These are phyloP conservation scores for Zygosaccharomyces kombuchaensis DNA, from an alignment of 805 yeast species.

Conservation along the genomic window DNA sequence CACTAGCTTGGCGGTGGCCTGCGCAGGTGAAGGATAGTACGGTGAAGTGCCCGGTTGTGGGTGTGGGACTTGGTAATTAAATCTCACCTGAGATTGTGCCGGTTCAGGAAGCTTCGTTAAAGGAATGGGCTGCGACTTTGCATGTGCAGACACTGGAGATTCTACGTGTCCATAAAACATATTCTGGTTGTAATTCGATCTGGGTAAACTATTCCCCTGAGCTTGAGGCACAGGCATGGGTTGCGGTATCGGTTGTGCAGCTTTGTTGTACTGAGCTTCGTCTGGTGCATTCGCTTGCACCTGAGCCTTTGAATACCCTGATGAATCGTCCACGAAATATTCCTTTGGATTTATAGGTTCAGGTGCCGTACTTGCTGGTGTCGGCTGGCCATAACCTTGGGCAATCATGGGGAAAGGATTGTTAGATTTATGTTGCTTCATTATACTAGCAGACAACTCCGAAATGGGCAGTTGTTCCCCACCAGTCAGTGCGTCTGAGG, in stretches of 20 bases:
- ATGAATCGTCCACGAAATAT: not conserved
- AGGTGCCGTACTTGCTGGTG: constrained; percentile 8
- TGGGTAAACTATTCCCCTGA: constrained; percentile 5
- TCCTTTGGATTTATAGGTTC: not conserved
- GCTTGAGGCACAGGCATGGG: constrained; percentile 7
- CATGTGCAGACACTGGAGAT: not conserved
- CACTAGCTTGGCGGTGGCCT: not conserved
- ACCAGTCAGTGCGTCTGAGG: constrained; percentile 8
- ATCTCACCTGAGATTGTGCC: constrained; percentile 4
- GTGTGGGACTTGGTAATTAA: constrained; percentile 5
- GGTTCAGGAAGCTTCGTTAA: constrained; percentile 7
- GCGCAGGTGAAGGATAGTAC: constrained; percentile 6
- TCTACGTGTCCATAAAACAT: constrained; percentile 8
- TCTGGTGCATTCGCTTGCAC: not conserved
- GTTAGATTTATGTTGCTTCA: constrained; percentile 31
- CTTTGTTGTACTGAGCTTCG: not conserved
- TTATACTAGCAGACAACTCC: constrained; percentile 8
- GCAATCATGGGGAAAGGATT: constrained; percentile 34
- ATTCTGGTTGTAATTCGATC: constrained; percentile 1
- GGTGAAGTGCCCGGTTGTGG: constrained; percentile 4
- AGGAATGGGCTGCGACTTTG: constrained; percentile 8
- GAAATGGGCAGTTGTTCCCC: constrained; percentile 9
- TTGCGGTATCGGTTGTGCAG: constrained; percentile 3
- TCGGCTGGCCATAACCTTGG: not conserved
- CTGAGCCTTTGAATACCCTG: not conserved